phyloP scores from a whole-genome alignment of 352 stramenopile genomes.

The Aphanomyces stellatus region DNA sequence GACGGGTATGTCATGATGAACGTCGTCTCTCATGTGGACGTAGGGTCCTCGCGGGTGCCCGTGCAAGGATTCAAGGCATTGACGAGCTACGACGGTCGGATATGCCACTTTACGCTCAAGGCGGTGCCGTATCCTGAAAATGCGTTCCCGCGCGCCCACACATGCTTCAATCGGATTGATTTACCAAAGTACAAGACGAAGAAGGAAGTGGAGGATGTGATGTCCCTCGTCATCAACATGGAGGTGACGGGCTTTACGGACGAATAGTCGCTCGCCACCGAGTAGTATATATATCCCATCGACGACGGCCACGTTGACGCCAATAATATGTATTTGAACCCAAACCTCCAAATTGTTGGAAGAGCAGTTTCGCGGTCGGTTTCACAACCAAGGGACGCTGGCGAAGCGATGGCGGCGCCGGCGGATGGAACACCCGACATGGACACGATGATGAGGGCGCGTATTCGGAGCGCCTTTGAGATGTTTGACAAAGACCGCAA shows the following conservation, averaged over 20 bases:
- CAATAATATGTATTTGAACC: not conserved
- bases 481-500: conserved; percentile 92
- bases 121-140: conserved; percentile 47
- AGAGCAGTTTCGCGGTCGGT: not conserved
- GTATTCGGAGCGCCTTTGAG: conserved; percentile 77
- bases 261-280: conserved; percentile 31
- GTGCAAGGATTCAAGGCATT: conserved; percentile 59
- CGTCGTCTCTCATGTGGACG: not conserved
- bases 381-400: not conserved
- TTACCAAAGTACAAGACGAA: conserved; percentile 88
- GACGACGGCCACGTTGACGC: not conserved
- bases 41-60: conserved; percentile 40
- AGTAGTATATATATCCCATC: no score
- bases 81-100: conserved; percentile 48
- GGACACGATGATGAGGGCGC: conserved; percentile 19
- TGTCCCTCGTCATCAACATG: conserved; percentile 93
- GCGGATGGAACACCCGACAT: not conserved
- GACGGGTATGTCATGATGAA: conserved; percentile 21
- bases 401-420: not conserved
- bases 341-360: no score
- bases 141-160: conserved; percentile 38
- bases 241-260: conserved; percentile 88
- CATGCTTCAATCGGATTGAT: conserved; percentile 77
- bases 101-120: conserved; percentile 56
- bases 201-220: conserved; percentile 87